Evolutionary conservation across 441 rosid genomes (phyloP).

Genomic region (Raphanus hybrid): DNA sequence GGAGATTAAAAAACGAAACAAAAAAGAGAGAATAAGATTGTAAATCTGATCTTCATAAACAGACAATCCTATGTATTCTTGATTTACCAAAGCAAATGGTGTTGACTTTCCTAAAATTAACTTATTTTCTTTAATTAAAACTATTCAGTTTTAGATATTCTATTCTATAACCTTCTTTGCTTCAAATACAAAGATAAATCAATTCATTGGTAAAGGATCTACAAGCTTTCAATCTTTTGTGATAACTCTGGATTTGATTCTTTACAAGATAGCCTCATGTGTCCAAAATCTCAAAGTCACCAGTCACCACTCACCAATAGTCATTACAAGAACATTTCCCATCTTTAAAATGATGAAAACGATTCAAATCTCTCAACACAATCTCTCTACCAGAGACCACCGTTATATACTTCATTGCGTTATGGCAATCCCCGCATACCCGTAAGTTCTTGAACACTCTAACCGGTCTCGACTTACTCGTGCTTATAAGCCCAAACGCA

Average conservation of each 20-base stretch:
- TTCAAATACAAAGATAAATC: slow-evolving; percentile 4
- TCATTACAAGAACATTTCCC: slow-evolving; percentile 70
- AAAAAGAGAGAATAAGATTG: background rate
- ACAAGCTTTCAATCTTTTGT: background rate
- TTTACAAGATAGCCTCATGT: background rate
- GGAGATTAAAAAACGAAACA: background rate
- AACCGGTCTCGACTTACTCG: slow-evolving; percentile 48
- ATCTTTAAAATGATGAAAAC: slow-evolving; percentile 67
- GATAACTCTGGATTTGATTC: background rate
- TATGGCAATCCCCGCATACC: slow-evolving; percentile 65
- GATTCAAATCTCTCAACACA: slow-evolving; percentile 61
- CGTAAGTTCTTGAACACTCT: slow-evolving; percentile 68
- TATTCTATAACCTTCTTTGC: background rate
- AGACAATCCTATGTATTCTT: background rate
- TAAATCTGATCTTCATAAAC: slow-evolving; percentile 10
- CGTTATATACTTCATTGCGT: slow-evolving; percentile 54
- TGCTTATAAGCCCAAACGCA: slow-evolving; percentile 63
- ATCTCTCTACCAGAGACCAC: slow-evolving; percentile 52
- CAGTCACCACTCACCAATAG: slow-evolving; percentile 47
- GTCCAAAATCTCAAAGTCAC: slow-evolving; percentile 27
- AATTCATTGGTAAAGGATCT: background rate
- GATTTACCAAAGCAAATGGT: slow-evolving; percentile 24
- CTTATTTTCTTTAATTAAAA: background rate
- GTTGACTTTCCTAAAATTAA: background rate
- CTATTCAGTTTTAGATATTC: background rate